Evolutionary conservation across 768 basidiomycete genomes (phyloP), one percentile per base, ranked within the genome.

Genomic region (Suillus alpinus): DNA sequence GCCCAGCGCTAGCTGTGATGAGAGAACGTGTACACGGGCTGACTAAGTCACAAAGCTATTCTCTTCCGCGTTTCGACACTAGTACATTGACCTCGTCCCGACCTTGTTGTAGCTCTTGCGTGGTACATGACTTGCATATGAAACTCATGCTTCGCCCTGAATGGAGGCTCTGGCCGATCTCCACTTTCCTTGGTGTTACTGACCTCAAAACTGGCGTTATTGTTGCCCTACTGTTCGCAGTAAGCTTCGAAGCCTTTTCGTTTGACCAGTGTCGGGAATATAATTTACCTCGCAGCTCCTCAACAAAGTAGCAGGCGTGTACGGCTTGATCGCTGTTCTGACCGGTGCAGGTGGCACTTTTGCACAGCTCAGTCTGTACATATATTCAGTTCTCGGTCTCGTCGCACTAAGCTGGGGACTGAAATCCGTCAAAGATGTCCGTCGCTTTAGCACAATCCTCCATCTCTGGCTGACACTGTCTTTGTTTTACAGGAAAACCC

Each of bases 281-380:
- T 64, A 63, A 67, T 52, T 59, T 56, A 63, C 66, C 41, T 65
- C 53, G 29, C 68, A 92, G 91, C 77, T 94, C 57, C 80, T 99
- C 65, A 99, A 99, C 83, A 99, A 99, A 77, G 96, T 95, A 55
- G 95, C 97, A 20, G 96, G 97, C 56, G 85, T 98, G 9, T 99
- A 98, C 72, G 97, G 97, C 59, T 84, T 99, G 60, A 88, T 99
- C 61, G 95, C 95, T 6, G 84, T 95, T 59, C 76, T 95, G 61
- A 91, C 90, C 1, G 95, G 95, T 20, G 89, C 92, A 34, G 94
- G 92, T n/a, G 89, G 91, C n/a, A 87, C 89, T n/a, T 86, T 94
- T 66, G 87, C 90, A 0, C 97, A 99, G 75, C 81, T 98, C 62
- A 91, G 87, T 73, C 82, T 96, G 70, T 98, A 98, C 75, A 80